Evolutionary conservation across 2,329 filamentous ascomycete species (phyloP).

Genomic region (Hymenoscyphus occultus): DNA sequence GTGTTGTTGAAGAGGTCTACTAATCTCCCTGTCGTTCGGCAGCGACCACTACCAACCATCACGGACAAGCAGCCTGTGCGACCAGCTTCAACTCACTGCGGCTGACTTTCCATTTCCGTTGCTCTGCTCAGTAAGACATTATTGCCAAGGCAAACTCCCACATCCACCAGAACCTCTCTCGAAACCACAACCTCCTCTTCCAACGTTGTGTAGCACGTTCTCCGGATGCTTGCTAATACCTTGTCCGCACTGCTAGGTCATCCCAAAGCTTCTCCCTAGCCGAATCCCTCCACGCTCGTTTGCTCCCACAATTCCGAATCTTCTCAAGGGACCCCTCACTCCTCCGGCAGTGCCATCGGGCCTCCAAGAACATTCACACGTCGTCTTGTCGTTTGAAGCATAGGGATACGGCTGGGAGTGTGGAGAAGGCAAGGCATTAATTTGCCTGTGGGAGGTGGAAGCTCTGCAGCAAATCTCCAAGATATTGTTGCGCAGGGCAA

Average conservation of each 20-base stretch:
- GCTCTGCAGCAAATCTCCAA: background rate
- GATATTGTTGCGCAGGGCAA: slow-evolving; percentile 10
- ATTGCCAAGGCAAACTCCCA: slow-evolving; percentile 5
- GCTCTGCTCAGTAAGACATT: slow-evolving; percentile 17
- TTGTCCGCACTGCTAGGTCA: background rate
- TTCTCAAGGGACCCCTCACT: background rate
- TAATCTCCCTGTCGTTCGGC: background rate
- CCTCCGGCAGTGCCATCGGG: background rate
- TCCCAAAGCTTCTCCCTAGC: background rate
- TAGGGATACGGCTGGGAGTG: background rate
- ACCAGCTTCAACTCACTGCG: slow-evolving; percentile 5
- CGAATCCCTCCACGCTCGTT: background rate
- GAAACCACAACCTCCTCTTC: background rate
- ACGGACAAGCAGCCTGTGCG: background rate
- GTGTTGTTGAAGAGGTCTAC: too few relatives aligned
- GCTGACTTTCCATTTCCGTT: slow-evolving; percentile 7
- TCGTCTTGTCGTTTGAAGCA: background rate
- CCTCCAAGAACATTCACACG: background rate
- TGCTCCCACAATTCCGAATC: background rate
- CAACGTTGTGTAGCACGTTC: background rate
- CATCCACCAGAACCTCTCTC: background rate
- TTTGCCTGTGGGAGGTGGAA: background rate
- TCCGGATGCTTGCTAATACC: background rate
- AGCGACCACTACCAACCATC: background rate
- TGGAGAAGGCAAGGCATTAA: background rate